Percentiles rank a stretch among this genome's conserved stretches.
Conservation (phyloP, 116 monocot species). For the Papilionanthe hybrid region DNA sequence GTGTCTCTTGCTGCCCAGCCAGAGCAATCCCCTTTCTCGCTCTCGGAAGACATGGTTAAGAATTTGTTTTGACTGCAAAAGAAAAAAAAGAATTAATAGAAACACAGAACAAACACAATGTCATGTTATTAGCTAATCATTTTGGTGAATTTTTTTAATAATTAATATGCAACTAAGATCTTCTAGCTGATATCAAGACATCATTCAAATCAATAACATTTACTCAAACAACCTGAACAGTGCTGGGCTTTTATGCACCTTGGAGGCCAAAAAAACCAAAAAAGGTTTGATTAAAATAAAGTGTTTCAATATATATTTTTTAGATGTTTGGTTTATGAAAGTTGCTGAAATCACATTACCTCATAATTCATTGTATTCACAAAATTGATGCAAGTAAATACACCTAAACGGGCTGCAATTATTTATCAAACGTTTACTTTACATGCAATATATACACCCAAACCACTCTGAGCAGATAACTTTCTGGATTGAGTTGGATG, state of each 20-base stretch:
- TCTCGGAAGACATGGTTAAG: slow-evolving; percentile 22
- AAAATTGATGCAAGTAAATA: no score
- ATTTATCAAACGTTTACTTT: neutral
- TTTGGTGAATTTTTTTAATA: neutral
- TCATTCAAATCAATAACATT: neutral
- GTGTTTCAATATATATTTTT: neutral
- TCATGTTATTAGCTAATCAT: neutral
- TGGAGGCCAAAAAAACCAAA: no score
- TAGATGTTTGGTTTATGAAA: no score
- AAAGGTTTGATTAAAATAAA: neutral
- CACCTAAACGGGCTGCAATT: neutral
- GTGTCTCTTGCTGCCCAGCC: slow-evolving; percentile 47
- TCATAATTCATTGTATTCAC: no score
- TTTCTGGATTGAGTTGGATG: neutral
- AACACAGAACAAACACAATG: neutral
- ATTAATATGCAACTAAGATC: neutral
- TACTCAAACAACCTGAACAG: neutral
- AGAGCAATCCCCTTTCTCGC: slow-evolving; percentile 21
- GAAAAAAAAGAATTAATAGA: neutral
- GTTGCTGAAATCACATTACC: no score
- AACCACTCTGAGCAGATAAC: no score
- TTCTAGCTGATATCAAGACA: neutral
- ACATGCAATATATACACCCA: no score
- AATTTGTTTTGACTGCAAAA: neutral
- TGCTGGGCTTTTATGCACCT: neutral